phyloP scores from a whole-genome alignment of 2,329 filamentous ascomycete species.

The Fusarium falciforme region DNA sequence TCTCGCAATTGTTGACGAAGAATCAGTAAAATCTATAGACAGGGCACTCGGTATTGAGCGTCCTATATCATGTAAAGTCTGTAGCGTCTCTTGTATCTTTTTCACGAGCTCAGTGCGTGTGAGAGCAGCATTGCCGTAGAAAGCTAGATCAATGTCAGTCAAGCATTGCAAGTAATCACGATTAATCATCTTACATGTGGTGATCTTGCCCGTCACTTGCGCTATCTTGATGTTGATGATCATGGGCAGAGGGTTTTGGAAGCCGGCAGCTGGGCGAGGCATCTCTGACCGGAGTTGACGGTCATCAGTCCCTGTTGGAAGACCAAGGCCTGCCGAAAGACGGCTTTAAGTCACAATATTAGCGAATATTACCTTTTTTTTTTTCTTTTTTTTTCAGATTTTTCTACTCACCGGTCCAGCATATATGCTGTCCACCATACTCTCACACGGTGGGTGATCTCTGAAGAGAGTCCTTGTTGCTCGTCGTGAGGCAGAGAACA shows the following conservation, averaged over 20 bases:
- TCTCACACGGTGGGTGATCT: slow-evolving; percentile 39
- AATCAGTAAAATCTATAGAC: slow-evolving; percentile 38
- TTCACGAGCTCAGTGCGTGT: slow-evolving; percentile 43
- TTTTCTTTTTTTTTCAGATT: too few species aligned
- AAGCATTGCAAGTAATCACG: accelerated
- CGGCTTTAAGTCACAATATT: slow-evolving; percentile 20
- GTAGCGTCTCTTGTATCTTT: slow-evolving; percentile 37
- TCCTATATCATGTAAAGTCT: slow-evolving; percentile 38
- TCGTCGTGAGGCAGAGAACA: slow-evolving; percentile 41
- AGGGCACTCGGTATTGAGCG: slow-evolving; percentile 40
- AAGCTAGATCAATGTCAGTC: slow-evolving; percentile 16
- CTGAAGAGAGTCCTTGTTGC: slow-evolving; percentile 42
- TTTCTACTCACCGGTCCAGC: slow-evolving; percentile 40
- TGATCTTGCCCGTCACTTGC: slow-evolving; percentile 43
- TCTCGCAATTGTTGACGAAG: slow-evolving; percentile 33
- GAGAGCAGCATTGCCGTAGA: slow-evolving; percentile 41
- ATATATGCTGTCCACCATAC: slow-evolving; percentile 48
- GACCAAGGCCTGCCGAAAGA: slow-evolving; percentile 41
- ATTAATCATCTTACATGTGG: slow-evolving; percentile 34
- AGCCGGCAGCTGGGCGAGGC: slow-evolving; percentile 39
- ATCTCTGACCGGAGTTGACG: slow-evolving; percentile 44
- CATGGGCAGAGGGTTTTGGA: slow-evolving; percentile 40
- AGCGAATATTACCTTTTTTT: background rate
- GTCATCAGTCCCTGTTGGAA: slow-evolving; percentile 43
- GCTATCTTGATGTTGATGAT: slow-evolving; percentile 45